Percentiles rank a stretch among this genome's conserved stretches.
phyloP scores from a whole-genome alignment of 345 rosid genomes.

The Gynandropsis gynandra region DNA sequence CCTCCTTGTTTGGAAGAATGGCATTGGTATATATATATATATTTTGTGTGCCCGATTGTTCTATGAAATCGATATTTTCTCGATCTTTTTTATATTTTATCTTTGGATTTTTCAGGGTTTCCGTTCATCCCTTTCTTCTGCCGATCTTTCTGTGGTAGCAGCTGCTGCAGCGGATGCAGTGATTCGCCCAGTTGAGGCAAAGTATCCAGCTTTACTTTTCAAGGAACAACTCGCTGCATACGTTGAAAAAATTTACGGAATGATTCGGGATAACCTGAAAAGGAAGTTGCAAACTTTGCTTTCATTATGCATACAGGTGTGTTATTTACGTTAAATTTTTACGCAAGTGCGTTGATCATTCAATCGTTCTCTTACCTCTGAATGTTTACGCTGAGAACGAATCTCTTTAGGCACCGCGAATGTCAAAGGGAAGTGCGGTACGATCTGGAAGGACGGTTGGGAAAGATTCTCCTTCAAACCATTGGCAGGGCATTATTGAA shows the following conservation, averaged over 20 bases:
- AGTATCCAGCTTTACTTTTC: slow-evolving; percentile 93
- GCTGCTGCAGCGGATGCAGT: slow-evolving; percentile 56
- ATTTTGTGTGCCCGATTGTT: too few relatives aligned
- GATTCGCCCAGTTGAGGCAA: slow-evolving; percentile 89
- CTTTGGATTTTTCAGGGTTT: slow-evolving; percentile 58
- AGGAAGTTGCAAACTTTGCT: slow-evolving; percentile 73
- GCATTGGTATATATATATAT: slow-evolving; percentile 54
- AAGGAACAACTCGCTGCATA: slow-evolving; percentile 94
- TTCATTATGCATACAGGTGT: slow-evolving; percentile 88
- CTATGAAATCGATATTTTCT: neutral
- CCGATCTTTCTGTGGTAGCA: slow-evolving; percentile 54
- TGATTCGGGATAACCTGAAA: slow-evolving; percentile 92
- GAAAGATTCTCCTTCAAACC: slow-evolving; percentile 73
- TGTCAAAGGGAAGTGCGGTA: slow-evolving; percentile 64
- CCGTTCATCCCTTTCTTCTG: slow-evolving; percentile 82
- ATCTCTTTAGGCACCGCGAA: slow-evolving; percentile 73
- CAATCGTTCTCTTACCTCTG: slow-evolving; percentile 11
- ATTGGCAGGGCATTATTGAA: slow-evolving; percentile 88
- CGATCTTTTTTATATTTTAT: slow-evolving; percentile 4
- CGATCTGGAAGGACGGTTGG: slow-evolving; percentile 75
- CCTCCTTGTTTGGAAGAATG: slow-evolving; percentile 92
- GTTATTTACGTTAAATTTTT: slow-evolving; percentile 18
- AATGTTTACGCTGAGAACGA: slow-evolving; percentile 16
- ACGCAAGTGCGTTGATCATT: slow-evolving; percentile 10
- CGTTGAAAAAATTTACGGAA: slow-evolving; percentile 94